Base-by-base conservation (phyloP, 495 filamentous ascomycete species). In the Tuber melanosporum region DNA sequence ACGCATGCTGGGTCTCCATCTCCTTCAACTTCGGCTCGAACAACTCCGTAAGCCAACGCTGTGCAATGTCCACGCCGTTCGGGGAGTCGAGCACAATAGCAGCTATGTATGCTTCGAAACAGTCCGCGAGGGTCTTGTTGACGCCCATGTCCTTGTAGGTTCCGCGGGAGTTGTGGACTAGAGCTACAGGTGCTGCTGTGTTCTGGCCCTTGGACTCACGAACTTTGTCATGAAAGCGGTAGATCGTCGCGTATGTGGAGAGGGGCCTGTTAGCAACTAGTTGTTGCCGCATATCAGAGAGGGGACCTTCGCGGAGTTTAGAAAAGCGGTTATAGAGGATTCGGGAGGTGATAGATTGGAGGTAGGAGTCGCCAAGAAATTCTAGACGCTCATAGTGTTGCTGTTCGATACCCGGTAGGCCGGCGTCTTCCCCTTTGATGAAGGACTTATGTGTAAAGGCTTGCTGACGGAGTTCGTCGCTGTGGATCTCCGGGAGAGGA, bases 301-400 rank as follows among this genome's bases (percentile, higher is more conserved):
- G 78, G 5, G 75, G 42, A 41, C 79, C 79, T 76, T 83, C 82
- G n/a, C 82, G 79, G 22, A 70, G 72, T 12, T 74, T 76, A 1
- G 75, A 77, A 69, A 83, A 83, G 62, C 76, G 84, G 17, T 83
- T 73, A 85, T 86, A 89, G 42, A 90, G 83, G 46, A 89, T 77
- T 44, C 85, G 86, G 1, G 88, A 88, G 47, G 88, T 86, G 69
- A 91, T 88, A 22, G 89, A 84, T 76, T 91, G 89, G 72, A 91
- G 86, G 66, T 89, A 90, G 14, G 89, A 89, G 82, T 91, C 89
- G 22, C 89, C 89, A 26, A 91, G 85, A 39, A 91, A 86, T 78
- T 91, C 89, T 41, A 91, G 86, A 20, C 89, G 86, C 75, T 91
- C 89, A 36, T 83, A 83, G 74, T 83, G 82, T 7, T 52, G 73